Conservation (phyloP, 495 filamentous ascomycete species). For the Chaetomium tenue region DNA sequence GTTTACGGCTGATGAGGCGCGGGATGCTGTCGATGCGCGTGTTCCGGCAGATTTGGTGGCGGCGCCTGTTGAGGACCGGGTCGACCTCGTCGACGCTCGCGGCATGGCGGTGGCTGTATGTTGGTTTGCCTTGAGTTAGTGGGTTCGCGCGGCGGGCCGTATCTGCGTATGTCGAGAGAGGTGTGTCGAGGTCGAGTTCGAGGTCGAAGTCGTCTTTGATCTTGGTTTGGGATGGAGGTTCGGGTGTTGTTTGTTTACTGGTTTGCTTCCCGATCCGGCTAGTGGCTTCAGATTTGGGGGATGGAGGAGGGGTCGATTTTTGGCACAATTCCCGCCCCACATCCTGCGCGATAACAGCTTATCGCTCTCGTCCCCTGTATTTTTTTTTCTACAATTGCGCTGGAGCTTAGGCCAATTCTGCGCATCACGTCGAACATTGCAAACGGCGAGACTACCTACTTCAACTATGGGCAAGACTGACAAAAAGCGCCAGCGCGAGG, state of each 20-base stretch:
- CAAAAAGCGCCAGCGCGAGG: conserved; percentile 39
- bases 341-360: conserved; percentile 24
- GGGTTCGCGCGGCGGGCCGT: neutral
- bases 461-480: conserved; percentile 38
- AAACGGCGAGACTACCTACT: neutral
- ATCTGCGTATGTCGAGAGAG: conserved; percentile 6
- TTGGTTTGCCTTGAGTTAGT: conserved; percentile 14
- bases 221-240: neutral
- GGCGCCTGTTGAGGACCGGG: conserved; percentile 51
- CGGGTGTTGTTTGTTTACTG: conserved; percentile 32
- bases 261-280: conserved; percentile 24
- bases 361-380: conserved; percentile 18
- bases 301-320: conserved; percentile 24
- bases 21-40: conserved; percentile 54
- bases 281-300: conserved; percentile 24
- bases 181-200: neutral
- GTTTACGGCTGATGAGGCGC: conserved; percentile 60
- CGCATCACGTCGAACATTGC: neutral
- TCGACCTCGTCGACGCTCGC: conserved; percentile 52
- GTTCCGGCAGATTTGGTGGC: conserved; percentile 50
- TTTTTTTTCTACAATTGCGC: conserved; percentile 28
- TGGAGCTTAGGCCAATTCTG: conserved; percentile 18
- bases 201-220: neutral
- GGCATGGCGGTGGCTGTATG: conserved; percentile 25
- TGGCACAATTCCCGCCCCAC: conserved; percentile 12